phyloP scores from a whole-genome alignment of 1,139 yeast genomes.

The Casaregolazyma suthepensis region DNA sequence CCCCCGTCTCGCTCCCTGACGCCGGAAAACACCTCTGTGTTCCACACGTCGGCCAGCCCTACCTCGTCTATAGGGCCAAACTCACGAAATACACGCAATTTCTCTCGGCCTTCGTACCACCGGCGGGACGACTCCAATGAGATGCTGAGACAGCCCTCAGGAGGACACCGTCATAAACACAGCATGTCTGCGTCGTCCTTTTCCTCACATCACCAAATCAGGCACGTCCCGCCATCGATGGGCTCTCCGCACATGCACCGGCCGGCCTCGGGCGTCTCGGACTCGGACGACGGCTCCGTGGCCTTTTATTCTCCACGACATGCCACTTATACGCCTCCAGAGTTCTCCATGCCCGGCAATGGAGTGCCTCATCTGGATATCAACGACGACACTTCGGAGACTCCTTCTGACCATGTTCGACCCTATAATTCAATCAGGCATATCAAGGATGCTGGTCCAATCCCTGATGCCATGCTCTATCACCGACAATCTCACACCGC shows the following conservation, averaged over 20 bases:
- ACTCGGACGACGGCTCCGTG: conserved; percentile 9
- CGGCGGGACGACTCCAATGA: conserved; percentile 10
- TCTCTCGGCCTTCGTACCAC: conserved; percentile 23
- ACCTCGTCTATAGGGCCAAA: not conserved
- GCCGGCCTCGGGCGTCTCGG: conserved; percentile 3
- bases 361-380: not conserved
- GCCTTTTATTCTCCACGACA: conserved; percentile 6
- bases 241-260: not conserved
- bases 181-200: not conserved
- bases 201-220: conserved; percentile 7
- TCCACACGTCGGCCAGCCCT: not conserved
- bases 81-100: conserved; percentile 14
- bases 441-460: not conserved
- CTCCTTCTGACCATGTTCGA: not conserved
- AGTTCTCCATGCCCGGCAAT: conserved; percentile 2
- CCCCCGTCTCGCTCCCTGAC: conserved; percentile 1
- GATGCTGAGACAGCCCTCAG: conserved; percentile 1
- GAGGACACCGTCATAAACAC: conserved; percentile 4
- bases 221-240: conserved; percentile 4
- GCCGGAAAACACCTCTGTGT: not conserved
- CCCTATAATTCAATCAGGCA: not conserved
- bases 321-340: conserved; percentile 7
- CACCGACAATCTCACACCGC: not conserved
- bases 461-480: not conserved
- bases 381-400: not conserved